phyloP scores from a whole-genome alignment of 2,329 filamentous ascomycete species.

The Trichoderma semiorbis region DNA sequence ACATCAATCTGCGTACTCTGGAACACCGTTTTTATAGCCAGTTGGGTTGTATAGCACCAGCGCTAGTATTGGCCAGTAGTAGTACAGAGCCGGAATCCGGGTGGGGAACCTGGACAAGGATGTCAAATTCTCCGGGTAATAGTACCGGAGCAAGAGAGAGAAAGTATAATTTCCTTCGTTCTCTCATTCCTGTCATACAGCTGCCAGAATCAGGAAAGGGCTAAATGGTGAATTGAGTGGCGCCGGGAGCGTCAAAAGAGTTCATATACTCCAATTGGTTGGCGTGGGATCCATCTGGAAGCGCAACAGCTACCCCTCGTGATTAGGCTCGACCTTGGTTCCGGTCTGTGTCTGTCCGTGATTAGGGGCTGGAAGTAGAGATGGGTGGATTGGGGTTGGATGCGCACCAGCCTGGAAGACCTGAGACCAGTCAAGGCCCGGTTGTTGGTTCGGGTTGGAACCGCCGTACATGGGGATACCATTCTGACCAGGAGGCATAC shows the following conservation, averaged over 20 bases:
- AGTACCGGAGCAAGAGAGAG: neutral
- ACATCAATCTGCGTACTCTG: neutral
- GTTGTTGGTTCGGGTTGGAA: constrained; percentile 59
- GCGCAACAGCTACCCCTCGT: constrained; percentile 39
- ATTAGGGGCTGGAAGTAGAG: constrained; percentile 54
- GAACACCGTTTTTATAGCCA: neutral
- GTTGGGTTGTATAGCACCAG: neutral
- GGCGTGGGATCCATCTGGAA: constrained; percentile 31
- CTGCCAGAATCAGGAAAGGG: neutral
- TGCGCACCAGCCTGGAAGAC: constrained; percentile 74
- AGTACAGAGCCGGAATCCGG: neutral
- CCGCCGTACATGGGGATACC: constrained; percentile 62
- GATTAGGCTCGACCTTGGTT: constrained; percentile 64
- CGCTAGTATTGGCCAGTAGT: neutral
- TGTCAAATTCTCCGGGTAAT: neutral
- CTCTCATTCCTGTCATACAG: neutral
- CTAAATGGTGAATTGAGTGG: constrained; percentile 42
- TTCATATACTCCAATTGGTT: neutral
- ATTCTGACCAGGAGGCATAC: constrained; percentile 59
- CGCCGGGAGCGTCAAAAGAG: constrained; percentile 34
- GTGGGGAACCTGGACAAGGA: neutral
- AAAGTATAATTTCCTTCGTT: neutral
- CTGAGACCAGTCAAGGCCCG: constrained; percentile 69
- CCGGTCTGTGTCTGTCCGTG: constrained; percentile 65
- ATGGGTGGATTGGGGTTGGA: constrained; percentile 54